Base-by-base conservation (phyloP, 2,329 filamentous ascomycete species). In the Eurotiales sp. region DNA sequence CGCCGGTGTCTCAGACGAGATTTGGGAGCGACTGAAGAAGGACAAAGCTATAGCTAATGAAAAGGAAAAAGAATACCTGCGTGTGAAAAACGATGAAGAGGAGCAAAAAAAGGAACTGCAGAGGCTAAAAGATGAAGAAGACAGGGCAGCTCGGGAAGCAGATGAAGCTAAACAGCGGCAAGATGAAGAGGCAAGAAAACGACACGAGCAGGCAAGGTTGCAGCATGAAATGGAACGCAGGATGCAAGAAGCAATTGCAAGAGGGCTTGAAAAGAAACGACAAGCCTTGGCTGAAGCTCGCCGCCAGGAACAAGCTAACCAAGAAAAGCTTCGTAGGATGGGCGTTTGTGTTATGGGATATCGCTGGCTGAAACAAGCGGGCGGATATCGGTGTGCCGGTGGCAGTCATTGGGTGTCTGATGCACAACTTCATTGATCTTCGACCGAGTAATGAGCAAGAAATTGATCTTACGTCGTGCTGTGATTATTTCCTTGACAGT, bases 261-360 rank as follows among this genome's bases (percentile, higher is more conserved):
- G 69, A 77, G 32, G 61, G 69, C 12, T 61, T 61, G 3, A 64
- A 69, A 3, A 63, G 72, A 56, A 56, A 68, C 48, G 67, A 75
- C 54, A 72, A 72, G 51, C 58, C 40, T 52, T 61, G 69, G 54
- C 62, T 72, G 57, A 59, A 61, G 39, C 66, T 54, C 34, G 36
- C n/a, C 25, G 34, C 12, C 67, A 72, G 55, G 74, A 78, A 53
- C 59, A 60, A 22, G 58, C 64, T 15, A 64, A 58, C 10, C 74
- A 79, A 65, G 56, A 61, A 34, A 83, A 77, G 58, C 61, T 89
- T 56, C 66, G 61, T 56, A 25, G 57, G 1, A 72, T 81, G 70
- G 85, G 85, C 0, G 45, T 65, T 0, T 90, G 86, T 63, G 71
- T 73, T 0, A 32, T 50, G 15, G 86, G 85, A 0, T 89, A 43